phyloP scores from a whole-genome alignment of 169 alveolate genomes.

The Perkinsus olseni region DNA sequence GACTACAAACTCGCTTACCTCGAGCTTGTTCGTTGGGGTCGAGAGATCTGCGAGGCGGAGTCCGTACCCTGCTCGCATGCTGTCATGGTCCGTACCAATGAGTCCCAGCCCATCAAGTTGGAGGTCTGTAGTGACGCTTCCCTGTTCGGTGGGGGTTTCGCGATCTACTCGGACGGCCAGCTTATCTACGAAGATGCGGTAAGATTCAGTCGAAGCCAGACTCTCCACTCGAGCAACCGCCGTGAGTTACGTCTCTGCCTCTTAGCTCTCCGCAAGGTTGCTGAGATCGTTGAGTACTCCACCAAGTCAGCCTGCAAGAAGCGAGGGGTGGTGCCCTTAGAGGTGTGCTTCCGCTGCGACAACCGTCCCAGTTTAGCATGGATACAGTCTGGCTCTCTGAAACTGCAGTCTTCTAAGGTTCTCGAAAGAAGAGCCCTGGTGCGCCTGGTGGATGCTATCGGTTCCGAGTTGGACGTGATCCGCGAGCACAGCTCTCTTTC shows the following conservation, averaged over 20 bases:
- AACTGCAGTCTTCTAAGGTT: neutral
- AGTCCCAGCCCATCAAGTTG: neutral
- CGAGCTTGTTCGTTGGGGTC: neutral
- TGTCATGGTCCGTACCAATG: neutral
- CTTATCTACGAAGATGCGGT: neutral
- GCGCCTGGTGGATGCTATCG: neutral
- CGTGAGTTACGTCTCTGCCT: neutral
- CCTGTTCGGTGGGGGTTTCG: neutral
- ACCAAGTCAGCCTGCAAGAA: neutral
- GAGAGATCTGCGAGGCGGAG: neutral
- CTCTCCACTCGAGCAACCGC: neutral
- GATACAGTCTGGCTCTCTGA: neutral
- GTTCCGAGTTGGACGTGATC: neutral
- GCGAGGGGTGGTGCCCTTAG: neutral
- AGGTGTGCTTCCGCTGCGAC: neutral
- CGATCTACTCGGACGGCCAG: neutral
- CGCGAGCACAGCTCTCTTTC: neutral
- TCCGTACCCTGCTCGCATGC: neutral
- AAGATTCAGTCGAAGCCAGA: neutral
- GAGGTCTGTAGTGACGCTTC: neutral
- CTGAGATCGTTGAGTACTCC: neutral
- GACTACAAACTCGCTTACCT: neutral
- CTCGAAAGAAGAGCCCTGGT: neutral
- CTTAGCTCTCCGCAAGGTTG: neutral
- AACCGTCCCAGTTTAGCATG: neutral